phyloP scores from a whole-genome alignment of 176 grass and related monocot species.

The Oryza rufipogon region DNA sequence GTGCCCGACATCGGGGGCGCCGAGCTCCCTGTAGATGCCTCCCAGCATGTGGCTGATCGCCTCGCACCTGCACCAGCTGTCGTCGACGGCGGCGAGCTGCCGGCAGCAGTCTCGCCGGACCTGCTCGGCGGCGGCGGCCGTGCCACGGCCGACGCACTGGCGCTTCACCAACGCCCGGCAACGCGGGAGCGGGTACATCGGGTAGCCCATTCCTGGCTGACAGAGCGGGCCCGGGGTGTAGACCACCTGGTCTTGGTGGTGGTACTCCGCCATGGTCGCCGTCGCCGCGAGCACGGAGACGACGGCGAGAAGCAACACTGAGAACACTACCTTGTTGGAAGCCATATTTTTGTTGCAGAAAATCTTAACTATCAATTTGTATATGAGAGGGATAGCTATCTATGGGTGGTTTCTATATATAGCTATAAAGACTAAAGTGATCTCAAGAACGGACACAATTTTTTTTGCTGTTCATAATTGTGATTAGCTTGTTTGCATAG shows the following conservation, averaged over 20 bases:
- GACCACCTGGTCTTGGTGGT: background rate
- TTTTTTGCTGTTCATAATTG: background rate
- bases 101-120: conserved; percentile 2
- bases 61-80: background rate
- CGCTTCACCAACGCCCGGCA: conserved; percentile 4
- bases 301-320: background rate
- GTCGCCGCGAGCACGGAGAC: background rate
- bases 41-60: background rate
- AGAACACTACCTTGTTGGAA: background rate
- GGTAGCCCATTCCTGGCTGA: background rate
- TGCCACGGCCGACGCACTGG: background rate
- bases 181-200: background rate
- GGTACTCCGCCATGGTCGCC: background rate
- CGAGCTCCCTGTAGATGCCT: background rate
- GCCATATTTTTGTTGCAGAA: background rate
- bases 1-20: background rate
- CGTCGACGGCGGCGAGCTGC: conserved; percentile 9
- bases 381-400: too few relatives aligned
- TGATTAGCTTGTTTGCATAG: background rate
- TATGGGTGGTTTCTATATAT: too few relatives aligned
- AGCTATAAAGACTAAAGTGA: too few relatives aligned
- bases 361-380: background rate
- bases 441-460: background rate
- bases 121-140: background rate
- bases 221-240: background rate